These are phyloP conservation scores for Syncephalastrum racemosum DNA, from an alignment of 371 early-diverging fungal species.

Conservation along the genomic window DNA sequence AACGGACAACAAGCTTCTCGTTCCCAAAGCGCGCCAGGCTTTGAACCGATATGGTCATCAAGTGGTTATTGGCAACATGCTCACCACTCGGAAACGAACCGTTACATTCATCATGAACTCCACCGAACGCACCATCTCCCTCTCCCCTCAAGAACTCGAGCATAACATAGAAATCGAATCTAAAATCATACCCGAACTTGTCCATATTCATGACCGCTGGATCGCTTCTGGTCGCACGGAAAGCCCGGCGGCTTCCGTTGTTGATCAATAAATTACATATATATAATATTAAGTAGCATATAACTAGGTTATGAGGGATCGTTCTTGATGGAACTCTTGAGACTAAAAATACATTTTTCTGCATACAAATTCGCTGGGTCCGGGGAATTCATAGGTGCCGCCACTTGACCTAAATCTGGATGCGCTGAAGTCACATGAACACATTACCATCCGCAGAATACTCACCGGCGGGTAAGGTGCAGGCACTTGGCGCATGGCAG, in stretches of 20 bases:
- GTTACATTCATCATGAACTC: conserved; percentile 75
- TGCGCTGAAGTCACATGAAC: too few species aligned
- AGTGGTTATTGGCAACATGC: conserved; percentile 94
- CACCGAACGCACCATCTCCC: conserved; percentile 57
- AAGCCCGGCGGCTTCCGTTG: neutral
- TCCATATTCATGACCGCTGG: conserved; percentile 68
- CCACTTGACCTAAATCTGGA: too few species aligned
- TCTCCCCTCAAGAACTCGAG: conserved; percentile 65
- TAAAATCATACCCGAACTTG: conserved; percentile 77
- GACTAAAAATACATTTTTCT: too few species aligned
- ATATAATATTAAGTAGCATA: too few species aligned
- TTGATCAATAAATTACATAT: too few species aligned
- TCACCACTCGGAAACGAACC: conserved; percentile 82
- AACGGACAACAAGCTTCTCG: conserved; percentile 83
- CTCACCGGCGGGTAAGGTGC: too few species aligned
- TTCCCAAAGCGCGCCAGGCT: conserved; percentile 80
- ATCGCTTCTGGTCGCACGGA: conserved; percentile 39
- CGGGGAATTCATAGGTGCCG: too few species aligned
- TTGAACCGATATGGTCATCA: conserved; percentile 93
- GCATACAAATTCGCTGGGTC: too few species aligned
- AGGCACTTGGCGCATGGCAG: too few species aligned
- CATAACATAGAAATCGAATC: conserved; percentile 83
- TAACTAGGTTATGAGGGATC: too few species aligned
- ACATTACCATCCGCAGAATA: too few species aligned
- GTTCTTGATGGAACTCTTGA: too few species aligned